Evolutionary conservation across 2,329 filamentous ascomycete genomes (phyloP).

Genomic region (Fusarium multiceps): DNA sequence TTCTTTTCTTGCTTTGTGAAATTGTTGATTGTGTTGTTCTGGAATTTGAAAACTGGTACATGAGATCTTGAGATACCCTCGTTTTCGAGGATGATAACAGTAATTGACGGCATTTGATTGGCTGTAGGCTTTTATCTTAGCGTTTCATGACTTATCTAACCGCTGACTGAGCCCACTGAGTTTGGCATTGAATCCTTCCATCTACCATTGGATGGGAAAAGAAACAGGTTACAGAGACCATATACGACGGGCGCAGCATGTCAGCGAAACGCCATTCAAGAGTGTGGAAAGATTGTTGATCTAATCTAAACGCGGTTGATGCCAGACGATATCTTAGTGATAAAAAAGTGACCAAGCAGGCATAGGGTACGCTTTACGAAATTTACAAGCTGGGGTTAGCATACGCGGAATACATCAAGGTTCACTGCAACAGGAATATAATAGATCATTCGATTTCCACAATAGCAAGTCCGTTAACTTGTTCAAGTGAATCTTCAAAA

Average conservation of each 20-base stretch:
- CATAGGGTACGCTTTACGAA: background rate
- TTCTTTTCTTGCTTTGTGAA: background rate
- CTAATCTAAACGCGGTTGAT: background rate
- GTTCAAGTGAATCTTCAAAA: background rate
- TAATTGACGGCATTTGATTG: background rate
- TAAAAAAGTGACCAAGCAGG: background rate
- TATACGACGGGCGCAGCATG: background rate
- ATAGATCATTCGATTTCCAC: too few relatives aligned
- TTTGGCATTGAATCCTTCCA: background rate
- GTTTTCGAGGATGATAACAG: background rate
- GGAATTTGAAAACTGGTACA: background rate
- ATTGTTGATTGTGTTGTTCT: background rate
- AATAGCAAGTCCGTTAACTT: rapidly evolving
- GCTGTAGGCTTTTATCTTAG: background rate
- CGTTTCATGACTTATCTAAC: background rate
- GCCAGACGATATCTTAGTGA: background rate
- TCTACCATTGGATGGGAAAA: background rate
- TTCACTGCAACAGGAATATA: too few relatives aligned
- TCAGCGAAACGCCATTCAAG: background rate
- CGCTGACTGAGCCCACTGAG: background rate
- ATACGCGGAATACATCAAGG: too few relatives aligned
- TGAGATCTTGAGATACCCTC: background rate
- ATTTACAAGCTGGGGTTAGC: background rate
- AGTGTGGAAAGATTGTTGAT: background rate
- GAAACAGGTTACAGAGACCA: background rate